phyloP scores from a whole-genome alignment of 2,329 filamentous ascomycete genomes.

The Fusarium stilboides region DNA sequence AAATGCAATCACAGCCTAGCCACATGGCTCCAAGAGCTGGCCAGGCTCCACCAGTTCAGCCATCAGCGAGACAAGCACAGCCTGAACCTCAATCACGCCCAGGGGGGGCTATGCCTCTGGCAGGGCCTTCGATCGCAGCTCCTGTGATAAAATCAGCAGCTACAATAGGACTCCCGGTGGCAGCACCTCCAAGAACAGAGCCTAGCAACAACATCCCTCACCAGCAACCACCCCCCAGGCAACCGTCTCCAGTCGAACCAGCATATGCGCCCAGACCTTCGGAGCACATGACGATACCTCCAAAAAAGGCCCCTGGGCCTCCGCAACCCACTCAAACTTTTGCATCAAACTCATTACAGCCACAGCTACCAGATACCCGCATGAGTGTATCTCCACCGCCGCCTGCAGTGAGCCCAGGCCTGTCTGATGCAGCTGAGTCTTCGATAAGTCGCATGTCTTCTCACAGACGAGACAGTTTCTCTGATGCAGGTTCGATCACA shows the following conservation, averaged over 20 bases:
- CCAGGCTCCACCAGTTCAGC: not conserved
- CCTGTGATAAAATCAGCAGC: not conserved
- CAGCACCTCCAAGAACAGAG: not conserved
- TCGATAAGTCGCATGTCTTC: slow-evolving; percentile 37
- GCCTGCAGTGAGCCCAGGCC: slow-evolving; percentile 35
- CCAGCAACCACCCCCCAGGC: slow-evolving; percentile 6
- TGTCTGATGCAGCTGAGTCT: slow-evolving; percentile 29
- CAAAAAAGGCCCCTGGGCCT: not conserved
- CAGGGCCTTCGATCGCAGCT: not conserved
- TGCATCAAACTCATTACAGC: not conserved
- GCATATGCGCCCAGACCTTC: not conserved
- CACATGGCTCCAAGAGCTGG: not conserved
- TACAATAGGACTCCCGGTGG: not conserved
- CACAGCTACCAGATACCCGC: not conserved
- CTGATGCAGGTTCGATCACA: slow-evolving; percentile 46
- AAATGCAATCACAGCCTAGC: not conserved
- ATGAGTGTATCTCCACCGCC: slow-evolving; percentile 10
- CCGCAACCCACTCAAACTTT: not conserved
- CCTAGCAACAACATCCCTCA: not conserved
- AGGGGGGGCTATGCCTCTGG: not conserved
- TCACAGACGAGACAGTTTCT: slow-evolving; percentile 41
- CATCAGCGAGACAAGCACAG: not conserved
- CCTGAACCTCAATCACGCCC: not conserved
- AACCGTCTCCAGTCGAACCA: slow-evolving; percentile 1
- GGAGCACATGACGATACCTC: slow-evolving; percentile 1